Evolutionary conservation across 1,139 yeast genomes (phyloP), one percentile per base, ranked within the genome.

Genomic region (Debaryomyces fabryi): DNA sequence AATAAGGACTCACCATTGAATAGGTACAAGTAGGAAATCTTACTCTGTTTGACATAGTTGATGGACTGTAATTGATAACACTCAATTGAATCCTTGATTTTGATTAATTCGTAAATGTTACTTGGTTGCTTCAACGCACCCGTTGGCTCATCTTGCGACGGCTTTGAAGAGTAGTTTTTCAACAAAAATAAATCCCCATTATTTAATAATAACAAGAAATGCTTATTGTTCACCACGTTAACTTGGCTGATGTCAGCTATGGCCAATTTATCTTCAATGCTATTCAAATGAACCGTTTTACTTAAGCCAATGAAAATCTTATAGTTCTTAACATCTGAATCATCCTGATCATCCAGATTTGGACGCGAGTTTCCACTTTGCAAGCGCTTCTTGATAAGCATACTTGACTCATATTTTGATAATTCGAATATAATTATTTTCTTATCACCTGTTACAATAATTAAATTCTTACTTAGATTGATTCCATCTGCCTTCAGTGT

Each of bases 111-210:
- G 52, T 72, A 74, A 60, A 71, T 68, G 48, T 68, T 70, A 41
- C 64, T 64, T 40, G 63, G 57, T 41, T 52, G 49, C 37, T 49
- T 55, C 39, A 59, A 44, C 13, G 55, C 56, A 42, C 53, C 51
- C 25, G 55, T 56, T 10, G 49, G 29, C 8, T 41, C 44, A 8
- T 29, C 27, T 8, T 37, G 21, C 10, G 39, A 23, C 1, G 54
- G 45, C 9, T 16, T 29, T 1, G 38, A 25, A 15, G 36, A 9
- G 41, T 71, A 73, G 48, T 69, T 72, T 40, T 69, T 72, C 48
- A 76, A 60, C 6, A 75, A 53, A 53, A 58, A 72, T 16, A 75
- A 62, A 25, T 74, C 79, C 2, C 81, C 81, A 10, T 69, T 65
- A 35, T 57, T 58, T 34, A 72, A 55, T 40, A 75, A 56, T 42